These are phyloP conservation scores for Neurospora africana DNA, from an alignment of 495 filamentous ascomycete species.

Conservation along the genomic window DNA sequence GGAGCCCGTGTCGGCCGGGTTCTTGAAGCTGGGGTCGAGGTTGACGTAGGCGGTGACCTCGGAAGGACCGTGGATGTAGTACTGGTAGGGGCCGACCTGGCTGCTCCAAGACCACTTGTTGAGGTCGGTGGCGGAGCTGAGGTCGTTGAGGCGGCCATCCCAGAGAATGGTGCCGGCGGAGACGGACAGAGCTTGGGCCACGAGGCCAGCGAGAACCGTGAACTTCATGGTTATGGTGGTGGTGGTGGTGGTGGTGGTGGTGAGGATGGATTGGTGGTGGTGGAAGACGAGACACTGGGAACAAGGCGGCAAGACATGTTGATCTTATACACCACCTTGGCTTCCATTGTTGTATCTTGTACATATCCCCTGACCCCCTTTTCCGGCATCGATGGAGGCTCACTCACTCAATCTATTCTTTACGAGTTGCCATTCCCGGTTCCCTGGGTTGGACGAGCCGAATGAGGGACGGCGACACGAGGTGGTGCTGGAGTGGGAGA, in stretches of 20 bases:
- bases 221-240: constrained; percentile 15
- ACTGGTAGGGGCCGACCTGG: constrained; percentile 58
- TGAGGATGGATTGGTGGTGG: not conserved
- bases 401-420: not conserved
- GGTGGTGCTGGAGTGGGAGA: too few species aligned
- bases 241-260: constrained; percentile 6
- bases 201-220: constrained; percentile 13
- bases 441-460: not conserved
- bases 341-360: too few species aligned
- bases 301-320: not conserved
- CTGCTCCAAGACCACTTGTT: constrained; percentile 56
- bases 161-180: constrained; percentile 40
- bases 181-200: constrained; percentile 14
- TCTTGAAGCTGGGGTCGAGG: constrained; percentile 47
- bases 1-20: constrained; percentile 52
- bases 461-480: not conserved
- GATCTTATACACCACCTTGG: not conserved
- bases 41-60: constrained; percentile 48
- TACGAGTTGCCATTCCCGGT: not conserved
- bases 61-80: constrained; percentile 59
- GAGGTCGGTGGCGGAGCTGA: constrained; percentile 39
- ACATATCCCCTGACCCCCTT: not conserved
- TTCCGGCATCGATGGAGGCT: not conserved
- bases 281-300: not conserved
- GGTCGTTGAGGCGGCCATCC: constrained; percentile 53